phyloP scores from a whole-genome alignment of 805 yeast species.

The Debaryomyces tyrocola region DNA sequence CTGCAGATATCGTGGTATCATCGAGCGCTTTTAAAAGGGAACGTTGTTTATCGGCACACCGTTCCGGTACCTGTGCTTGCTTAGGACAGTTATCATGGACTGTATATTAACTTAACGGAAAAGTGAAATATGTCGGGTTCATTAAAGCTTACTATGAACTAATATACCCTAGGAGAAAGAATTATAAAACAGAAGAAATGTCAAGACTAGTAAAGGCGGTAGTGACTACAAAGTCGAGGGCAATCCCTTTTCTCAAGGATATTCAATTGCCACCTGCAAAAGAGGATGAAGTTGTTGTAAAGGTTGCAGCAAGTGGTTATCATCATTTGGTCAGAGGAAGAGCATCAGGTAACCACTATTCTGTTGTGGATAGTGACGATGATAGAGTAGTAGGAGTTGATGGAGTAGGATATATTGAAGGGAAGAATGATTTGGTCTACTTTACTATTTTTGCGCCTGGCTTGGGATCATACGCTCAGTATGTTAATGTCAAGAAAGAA shows the following conservation, averaged over 20 bases:
- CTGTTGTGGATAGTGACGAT: neutral
- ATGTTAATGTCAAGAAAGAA: conserved; percentile 1
- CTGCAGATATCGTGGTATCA: no score
- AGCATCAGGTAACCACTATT: conserved; percentile 3
- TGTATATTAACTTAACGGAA: no score
- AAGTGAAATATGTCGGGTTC: no score
- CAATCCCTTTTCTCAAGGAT: neutral
- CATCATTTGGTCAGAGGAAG: conserved; percentile 3
- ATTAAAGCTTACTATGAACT: no score
- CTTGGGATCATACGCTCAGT: conserved; percentile 2
- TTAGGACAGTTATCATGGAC: no score
- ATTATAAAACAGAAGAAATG: conserved; percentile 7
- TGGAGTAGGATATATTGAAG: conserved; percentile 3
- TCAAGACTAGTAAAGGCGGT: neutral
- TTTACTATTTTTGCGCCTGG: conserved; percentile 1
- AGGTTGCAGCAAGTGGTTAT: conserved; percentile 1
- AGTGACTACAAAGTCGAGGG: neutral
- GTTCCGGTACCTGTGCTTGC: no score
- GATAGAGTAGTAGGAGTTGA: conserved; percentile 3
- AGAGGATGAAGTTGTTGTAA: neutral
- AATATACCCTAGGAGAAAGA: no score
- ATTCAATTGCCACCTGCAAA: neutral
- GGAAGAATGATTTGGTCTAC: conserved; percentile 1
- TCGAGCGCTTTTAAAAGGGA: no score
- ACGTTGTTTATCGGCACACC: no score